Base-by-base conservation (phyloP, 345 rosid species). In the Mangifera indica region DNA sequence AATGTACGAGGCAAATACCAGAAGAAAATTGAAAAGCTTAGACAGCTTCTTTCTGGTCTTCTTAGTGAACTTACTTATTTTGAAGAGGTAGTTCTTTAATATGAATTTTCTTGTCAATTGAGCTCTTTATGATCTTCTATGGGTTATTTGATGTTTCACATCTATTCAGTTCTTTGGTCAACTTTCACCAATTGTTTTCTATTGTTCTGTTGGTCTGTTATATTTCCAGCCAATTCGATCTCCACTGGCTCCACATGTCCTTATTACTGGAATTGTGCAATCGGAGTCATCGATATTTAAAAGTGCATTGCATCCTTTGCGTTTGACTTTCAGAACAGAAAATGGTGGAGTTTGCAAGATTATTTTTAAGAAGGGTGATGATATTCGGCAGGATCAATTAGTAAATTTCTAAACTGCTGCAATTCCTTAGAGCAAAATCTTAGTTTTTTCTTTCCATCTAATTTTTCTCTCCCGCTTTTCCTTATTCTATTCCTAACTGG, bases 351-450 rank as follows among this genome's bases (percentile, higher is more conserved):
- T 78, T 71, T 86, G 87, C 88, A 89, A 84, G 86, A 69, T 95
- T 64, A 92, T 95, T 67, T 95, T 95, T 77, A 91, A 92, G 86
- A 92, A 92, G 89, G 99, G 99, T 77, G 99, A 95, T 80, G 98
- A 95, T 81, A 86, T 95, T 79, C 89, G 98, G 63, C 99, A 95
- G 86, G 99, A 95, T 78, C 99, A 95, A 82, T 82, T 95, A 93
- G 99, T 95, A 85, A 74, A 58, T 37, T 1, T 3, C n/a, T 29
- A 29, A 69, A 45, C 62, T 32, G 62, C 26, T 65, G 11, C 45
- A 67, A 26, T 9, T 76, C 78, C 60, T 37, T 57, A n/a, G n/a
- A n/a, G n/a, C n/a, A n/a, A n/a, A n/a, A 10, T 76, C 46, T 45
- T 32, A 45, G 24, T 45, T 61, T 32, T 20, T 40, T 11, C 29